These are phyloP conservation scores for Xylariaceae sp. DNA, from an alignment of 2,329 filamentous ascomycete genomes.

Conservation along the genomic window DNA sequence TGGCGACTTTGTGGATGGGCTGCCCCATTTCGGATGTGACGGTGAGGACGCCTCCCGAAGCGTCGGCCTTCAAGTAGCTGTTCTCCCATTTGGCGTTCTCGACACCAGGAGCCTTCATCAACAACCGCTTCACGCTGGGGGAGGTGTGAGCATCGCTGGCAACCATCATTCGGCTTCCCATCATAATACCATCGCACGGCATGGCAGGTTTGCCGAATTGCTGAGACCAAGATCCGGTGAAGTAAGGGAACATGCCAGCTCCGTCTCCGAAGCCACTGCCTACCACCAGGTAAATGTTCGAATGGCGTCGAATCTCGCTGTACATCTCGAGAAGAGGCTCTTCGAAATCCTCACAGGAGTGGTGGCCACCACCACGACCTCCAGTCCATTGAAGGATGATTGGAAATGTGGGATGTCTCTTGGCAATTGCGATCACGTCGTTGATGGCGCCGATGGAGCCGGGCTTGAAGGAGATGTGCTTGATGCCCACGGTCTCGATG, in stretches of 20 bases:
- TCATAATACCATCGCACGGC: conserved; percentile 89
- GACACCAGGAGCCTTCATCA: conserved; percentile 78
- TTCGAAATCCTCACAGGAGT: conserved; percentile 94
- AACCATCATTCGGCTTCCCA: conserved; percentile 92
- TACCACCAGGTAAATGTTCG: conserved; percentile 84
- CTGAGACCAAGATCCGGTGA: conserved; percentile 81
- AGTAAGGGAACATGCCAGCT: conserved; percentile 86
- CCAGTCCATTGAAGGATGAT: conserved; percentile 93
- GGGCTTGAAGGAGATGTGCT: conserved; percentile 93
- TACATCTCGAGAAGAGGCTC: conserved; percentile 90
- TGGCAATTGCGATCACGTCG: conserved; percentile 85
- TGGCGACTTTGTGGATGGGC: conserved; percentile 97
- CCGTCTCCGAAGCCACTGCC: conserved; percentile 88
- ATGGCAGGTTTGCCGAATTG: conserved; percentile 84
- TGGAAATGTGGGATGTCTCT: conserved; percentile 84
- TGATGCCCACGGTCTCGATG: conserved; percentile 84
- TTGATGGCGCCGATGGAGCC: conserved; percentile 86
- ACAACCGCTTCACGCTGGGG: conserved; percentile 80
- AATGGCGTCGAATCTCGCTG: conserved; percentile 74
- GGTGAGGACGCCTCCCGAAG: conserved; percentile 89
- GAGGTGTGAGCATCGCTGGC: conserved; percentile 89
- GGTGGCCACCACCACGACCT: conserved; percentile 87
- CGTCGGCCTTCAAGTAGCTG: conserved; percentile 74
- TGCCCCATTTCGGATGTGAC: conserved; percentile 99
- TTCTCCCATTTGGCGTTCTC: conserved; percentile 84